Percentiles rank a stretch among this genome's conserved stretches.
Conservation (phyloP, 1,284 basidiomycete species). For the Cutaneotrichosporon sp. region DNA sequence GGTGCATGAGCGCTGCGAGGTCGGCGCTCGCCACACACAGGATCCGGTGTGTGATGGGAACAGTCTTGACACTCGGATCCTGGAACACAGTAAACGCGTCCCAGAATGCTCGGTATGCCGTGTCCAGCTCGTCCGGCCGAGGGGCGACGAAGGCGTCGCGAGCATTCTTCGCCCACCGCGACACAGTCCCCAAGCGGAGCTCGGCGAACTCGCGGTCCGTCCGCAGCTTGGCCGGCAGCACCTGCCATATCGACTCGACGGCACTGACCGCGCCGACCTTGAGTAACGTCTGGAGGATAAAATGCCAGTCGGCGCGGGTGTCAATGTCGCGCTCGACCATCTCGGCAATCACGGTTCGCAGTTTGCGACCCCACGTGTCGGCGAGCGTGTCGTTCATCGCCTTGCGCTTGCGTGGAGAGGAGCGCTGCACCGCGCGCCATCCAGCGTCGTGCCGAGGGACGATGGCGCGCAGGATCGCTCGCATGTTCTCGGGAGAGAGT, state of each 20-base stretch:
- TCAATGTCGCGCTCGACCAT: conserved; percentile 13
- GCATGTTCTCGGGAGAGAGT: conserved; percentile 14
- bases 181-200: conserved; percentile 21
- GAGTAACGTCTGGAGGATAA: conserved; percentile 17
- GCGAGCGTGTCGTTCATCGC: conserved; percentile 3
- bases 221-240: conserved; percentile 15
- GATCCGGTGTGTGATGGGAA: conserved; percentile 17
- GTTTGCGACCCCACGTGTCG: conserved; percentile 13
- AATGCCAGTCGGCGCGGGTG: conserved; percentile 20
- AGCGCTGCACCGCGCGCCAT: conserved; percentile 7
- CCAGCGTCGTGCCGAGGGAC: conserved; percentile 21
- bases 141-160: neutral
- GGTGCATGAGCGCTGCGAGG: conserved; percentile 7
- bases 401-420: conserved; percentile 4
- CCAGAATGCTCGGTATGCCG: conserved; percentile 21
- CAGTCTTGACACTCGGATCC: conserved; percentile 4
- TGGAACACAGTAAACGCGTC: conserved; percentile 21
- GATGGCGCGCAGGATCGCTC: conserved; percentile 17
- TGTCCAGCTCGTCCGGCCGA: neutral
- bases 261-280: conserved; percentile 15
- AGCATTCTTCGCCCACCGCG: conserved; percentile 16
- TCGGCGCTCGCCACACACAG: conserved; percentile 17
- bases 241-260: conserved; percentile 13
- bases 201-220: conserved; percentile 9
- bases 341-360: conserved; percentile 20